phyloP scores from a whole-genome alignment of 495 filamentous ascomycete species.

The Aspergillus funiculosus region DNA sequence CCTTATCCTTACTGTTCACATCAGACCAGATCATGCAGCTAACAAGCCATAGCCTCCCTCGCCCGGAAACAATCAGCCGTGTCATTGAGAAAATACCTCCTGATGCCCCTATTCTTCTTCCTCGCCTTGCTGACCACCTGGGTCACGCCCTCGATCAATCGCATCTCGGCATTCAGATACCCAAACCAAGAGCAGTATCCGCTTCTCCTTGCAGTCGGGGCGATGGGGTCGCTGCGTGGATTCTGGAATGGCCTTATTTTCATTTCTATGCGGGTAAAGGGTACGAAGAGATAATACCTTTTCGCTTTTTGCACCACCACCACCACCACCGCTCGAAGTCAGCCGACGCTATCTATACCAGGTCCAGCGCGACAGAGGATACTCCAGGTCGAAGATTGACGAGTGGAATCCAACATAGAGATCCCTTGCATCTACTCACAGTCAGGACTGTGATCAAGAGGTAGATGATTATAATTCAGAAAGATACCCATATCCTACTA shows the following conservation, averaged over 20 bases:
- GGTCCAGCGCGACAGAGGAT: too few species aligned
- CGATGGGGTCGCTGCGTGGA: conserved; percentile 38
- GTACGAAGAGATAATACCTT: conserved; percentile 1
- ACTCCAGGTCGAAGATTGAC: too few species aligned
- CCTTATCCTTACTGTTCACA: neutral
- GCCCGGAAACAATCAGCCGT: conserved; percentile 24
- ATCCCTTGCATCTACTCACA: too few species aligned
- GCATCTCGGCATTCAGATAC: conserved; percentile 35
- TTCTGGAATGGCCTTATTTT: conserved; percentile 48
- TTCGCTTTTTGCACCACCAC: too few species aligned
- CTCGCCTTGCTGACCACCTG: conserved; percentile 40
- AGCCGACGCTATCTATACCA: too few species aligned
- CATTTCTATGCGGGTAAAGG: conserved; percentile 17
- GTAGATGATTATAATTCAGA: too few species aligned
- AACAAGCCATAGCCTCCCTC: neutral
- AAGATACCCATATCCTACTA: too few species aligned
- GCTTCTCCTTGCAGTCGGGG: conserved; percentile 36
- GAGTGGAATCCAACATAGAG: too few species aligned
- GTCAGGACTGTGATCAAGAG: too few species aligned
- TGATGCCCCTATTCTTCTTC: conserved; percentile 47
- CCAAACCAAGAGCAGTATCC: conserved; percentile 28
- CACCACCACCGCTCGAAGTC: too few species aligned
- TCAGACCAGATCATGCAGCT: conserved; percentile 1
- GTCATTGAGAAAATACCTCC: conserved; percentile 42
- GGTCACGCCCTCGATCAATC: conserved; percentile 39